phyloP scores from a whole-genome alignment of 2,329 filamentous ascomycete species.

The Sclerotinia subarctica region DNA sequence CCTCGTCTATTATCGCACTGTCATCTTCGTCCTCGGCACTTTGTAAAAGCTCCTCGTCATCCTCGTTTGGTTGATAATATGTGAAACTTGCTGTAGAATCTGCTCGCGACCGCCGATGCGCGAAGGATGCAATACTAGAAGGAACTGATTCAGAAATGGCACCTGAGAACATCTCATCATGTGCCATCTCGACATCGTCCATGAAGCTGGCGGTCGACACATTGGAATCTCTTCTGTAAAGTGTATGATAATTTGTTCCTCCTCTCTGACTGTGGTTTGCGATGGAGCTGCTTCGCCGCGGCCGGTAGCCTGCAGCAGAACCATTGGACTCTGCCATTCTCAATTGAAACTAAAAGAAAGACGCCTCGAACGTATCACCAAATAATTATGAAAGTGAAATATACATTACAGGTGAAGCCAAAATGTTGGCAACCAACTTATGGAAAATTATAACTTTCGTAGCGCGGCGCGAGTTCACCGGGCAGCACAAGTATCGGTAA shows the following conservation, averaged over 20 bases:
- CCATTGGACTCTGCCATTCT: slow-evolving; percentile 35
- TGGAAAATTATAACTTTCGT: slow-evolving; percentile 2
- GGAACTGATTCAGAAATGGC: slow-evolving; percentile 95
- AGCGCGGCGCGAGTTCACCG: slow-evolving; percentile 2
- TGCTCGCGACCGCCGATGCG: slow-evolving; percentile 74
- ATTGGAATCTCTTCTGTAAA: slow-evolving; percentile 68
- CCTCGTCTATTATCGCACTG: slow-evolving; percentile 42
- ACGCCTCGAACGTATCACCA: slow-evolving; percentile 19
- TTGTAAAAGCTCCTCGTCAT: slow-evolving; percentile 46
- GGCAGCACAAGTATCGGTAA: background rate
- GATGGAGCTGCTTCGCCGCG: slow-evolving; percentile 37
- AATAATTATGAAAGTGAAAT: slow-evolving; percentile 7
- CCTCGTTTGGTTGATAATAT: slow-evolving; percentile 73
- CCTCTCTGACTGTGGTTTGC: slow-evolving; percentile 32
- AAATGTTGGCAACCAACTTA: background rate
- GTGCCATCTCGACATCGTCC: slow-evolving; percentile 97
- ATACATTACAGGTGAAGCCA: slow-evolving; percentile 3
- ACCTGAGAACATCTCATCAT: slow-evolving; percentile 91
- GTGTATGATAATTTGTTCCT: slow-evolving; percentile 29
- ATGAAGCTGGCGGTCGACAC: slow-evolving; percentile 77
- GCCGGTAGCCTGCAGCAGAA: slow-evolving; percentile 25
- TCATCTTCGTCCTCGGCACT: slow-evolving; percentile 41
- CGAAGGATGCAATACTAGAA: slow-evolving; percentile 87
- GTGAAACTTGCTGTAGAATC: slow-evolving; percentile 87
- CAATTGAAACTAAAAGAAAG: background rate